Conservation (phyloP, 768 basidiomycete genomes). For the Clitopilus hobsonii region DNA sequence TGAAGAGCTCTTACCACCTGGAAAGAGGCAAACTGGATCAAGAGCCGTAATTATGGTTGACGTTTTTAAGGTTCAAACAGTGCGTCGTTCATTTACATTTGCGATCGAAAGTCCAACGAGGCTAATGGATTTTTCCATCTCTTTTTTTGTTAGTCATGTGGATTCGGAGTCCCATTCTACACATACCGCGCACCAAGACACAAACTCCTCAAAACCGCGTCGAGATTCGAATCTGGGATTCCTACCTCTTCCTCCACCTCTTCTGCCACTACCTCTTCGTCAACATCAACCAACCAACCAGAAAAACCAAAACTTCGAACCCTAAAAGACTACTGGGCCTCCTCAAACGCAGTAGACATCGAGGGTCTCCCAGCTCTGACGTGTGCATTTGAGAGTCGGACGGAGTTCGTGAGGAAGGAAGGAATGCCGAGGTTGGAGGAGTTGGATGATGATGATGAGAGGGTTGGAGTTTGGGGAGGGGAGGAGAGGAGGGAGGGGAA, state of each 20-base stretch:
- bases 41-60: slow-evolving; percentile 52
- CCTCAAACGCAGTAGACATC: slow-evolving; percentile 38
- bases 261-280: too few species aligned
- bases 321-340: slow-evolving; percentile 46
- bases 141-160: slow-evolving; percentile 42
- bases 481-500: too few species aligned
- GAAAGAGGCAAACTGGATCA: slow-evolving; percentile 45
- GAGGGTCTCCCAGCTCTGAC: slow-evolving; percentile 47
- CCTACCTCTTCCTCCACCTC: too few species aligned
- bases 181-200: slow-evolving; percentile 45
- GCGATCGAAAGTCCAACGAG: neutral
- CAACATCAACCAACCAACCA: too few species aligned
- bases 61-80: slow-evolving; percentile 46
- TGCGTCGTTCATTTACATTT: slow-evolving; percentile 11
- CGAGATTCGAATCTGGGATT: slow-evolving; percentile 28
- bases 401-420: slow-evolving; percentile 11
- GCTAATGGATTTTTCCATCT: neutral
- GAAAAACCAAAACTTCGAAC: slow-evolving; percentile 26
- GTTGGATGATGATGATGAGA: neutral
- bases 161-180: slow-evolving; percentile 53
- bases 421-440: neutral
- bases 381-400: slow-evolving; percentile 17
- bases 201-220: slow-evolving; percentile 34
- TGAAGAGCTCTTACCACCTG: slow-evolving; percentile 37
- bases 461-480: too few species aligned